Conservation (phyloP, 176 grass and related monocot species). For the Triticum timopheevii region DNA sequence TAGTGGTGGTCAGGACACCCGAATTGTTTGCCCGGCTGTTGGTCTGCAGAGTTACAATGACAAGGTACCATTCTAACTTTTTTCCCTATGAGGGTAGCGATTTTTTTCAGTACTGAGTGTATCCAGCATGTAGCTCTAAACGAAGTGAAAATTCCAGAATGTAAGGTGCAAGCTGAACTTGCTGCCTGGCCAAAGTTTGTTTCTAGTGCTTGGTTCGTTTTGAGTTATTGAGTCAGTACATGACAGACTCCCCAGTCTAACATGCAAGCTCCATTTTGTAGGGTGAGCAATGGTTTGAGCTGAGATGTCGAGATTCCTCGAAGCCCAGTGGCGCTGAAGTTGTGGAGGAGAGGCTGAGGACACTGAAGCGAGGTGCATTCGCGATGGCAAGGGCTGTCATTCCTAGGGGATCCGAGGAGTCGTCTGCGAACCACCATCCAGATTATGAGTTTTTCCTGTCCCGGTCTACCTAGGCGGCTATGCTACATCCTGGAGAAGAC, state of each 20-base stretch:
- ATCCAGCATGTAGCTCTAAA: background rate
- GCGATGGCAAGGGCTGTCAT: constrained; percentile 55
- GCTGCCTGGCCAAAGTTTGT: background rate
- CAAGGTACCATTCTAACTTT: constrained; percentile 40
- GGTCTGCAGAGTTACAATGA: constrained; percentile 72
- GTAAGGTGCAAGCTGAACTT: background rate
- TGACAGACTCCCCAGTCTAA: background rate
- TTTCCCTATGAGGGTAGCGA: background rate
- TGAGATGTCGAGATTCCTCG: constrained; percentile 5
- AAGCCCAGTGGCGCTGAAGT: constrained; percentile 31
- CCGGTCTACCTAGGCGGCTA: constrained; percentile 39
- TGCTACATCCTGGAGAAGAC: background rate
- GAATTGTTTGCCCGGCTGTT: constrained; percentile 54
- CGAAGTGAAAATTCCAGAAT: background rate
- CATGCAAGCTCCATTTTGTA: constrained; percentile 22
- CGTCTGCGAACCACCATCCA: constrained; percentile 58
- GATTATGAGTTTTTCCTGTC: constrained; percentile 79
- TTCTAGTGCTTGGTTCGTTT: constrained; percentile 3
- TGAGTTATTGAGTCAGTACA: constrained; percentile 3
- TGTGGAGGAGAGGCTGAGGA: constrained; percentile 59
- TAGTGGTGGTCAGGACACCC: background rate
- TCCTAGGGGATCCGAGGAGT: constrained; percentile 35
- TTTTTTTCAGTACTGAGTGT: constrained; percentile 14
- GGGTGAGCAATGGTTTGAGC: constrained; percentile 72
- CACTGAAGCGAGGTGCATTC: constrained; percentile 55